Base-by-base conservation (phyloP, 2,329 filamentous ascomycete species). In the Sphaerulina musiva region DNA sequence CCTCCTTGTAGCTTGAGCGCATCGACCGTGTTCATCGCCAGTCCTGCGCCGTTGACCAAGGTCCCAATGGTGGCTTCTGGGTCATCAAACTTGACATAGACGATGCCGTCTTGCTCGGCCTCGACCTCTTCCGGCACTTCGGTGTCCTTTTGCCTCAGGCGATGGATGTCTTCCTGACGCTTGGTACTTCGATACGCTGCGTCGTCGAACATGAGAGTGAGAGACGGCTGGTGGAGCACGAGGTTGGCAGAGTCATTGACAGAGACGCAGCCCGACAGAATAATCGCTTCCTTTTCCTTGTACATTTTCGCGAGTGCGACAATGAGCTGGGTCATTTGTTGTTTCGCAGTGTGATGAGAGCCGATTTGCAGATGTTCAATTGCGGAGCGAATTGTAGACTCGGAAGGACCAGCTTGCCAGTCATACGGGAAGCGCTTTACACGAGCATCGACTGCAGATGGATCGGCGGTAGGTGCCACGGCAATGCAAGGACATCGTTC, bases 11-110 rank as follows among this genome's bases (percentile, higher is more conserved):
- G 73, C 2, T 80, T 76, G 1, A 95, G 80, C 0, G 87, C 86
- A 68, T 95, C 90, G 56, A 91, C 83, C 0, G 89, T 95, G 68
- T 93, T 93, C 87, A 95, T 93, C 0, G 89, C 89, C 1, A 95
- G 79, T 0, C 90, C 90, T 0, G 91, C 90, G 42, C 90, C 89
- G 66, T 95, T 95, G 59, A 95, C 89, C 9, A 95, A 76, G 0
- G 87, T 95, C 38, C 89, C 90, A 50, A 95, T 84, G 58, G 83
- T 83, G 50, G 78, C 81, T 51, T 74, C 67, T 0, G 74, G 74
- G 2, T 78, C 76, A 53, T 65, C 53, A 2, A 80, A 77, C 63
- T 81, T 84, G 59, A 95, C 79, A 68, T 91, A 95, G 0, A 93
- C 86, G 62, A 95, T 89, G 3, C 88, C 88, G 54, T 84, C 75